These are phyloP conservation scores for Huntiella abstrusa DNA, from an alignment of 2,329 filamentous ascomycete species.

Conservation along the genomic window DNA sequence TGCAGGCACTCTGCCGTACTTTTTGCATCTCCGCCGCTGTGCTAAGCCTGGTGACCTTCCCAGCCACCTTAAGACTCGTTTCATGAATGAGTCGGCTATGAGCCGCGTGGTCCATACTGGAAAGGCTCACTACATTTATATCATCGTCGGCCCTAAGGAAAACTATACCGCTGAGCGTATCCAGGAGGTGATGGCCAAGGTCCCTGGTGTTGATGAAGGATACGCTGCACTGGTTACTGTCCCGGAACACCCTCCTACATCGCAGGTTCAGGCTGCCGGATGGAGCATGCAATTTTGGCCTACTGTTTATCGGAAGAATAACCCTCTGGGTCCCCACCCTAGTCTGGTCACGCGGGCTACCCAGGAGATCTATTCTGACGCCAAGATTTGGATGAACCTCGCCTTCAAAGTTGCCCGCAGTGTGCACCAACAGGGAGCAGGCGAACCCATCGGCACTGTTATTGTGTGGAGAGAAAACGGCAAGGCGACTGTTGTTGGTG, in stretches of 20 bases:
- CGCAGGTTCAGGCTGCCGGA: constrained; percentile 50
- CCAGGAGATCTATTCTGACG: constrained; percentile 45
- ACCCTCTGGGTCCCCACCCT: constrained; percentile 70
- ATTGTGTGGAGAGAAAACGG: constrained; percentile 45
- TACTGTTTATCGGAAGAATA: constrained; percentile 69
- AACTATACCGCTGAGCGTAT: constrained; percentile 23
- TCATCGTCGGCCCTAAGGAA: constrained; percentile 28
- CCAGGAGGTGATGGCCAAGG: constrained; percentile 4
- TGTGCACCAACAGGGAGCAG: constrained; percentile 36
- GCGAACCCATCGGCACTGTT: constrained; percentile 55
- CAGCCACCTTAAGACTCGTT: constrained; percentile 40
- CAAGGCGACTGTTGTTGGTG: constrained; percentile 41
- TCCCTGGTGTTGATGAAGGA: constrained; percentile 27
- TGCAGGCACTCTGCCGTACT: constrained; percentile 42
- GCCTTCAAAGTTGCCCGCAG: constrained; percentile 45
- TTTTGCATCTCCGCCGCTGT: constrained; percentile 57
- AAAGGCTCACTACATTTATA: constrained; percentile 42
- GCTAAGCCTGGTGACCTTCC: constrained; percentile 53
- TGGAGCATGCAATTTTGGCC: constrained; percentile 72
- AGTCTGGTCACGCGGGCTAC: constrained; percentile 52
- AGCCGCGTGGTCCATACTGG: constrained; percentile 39
- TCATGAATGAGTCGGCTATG: constrained; percentile 36
- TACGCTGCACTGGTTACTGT: constrained; percentile 47
- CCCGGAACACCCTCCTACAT: constrained; percentile 55
- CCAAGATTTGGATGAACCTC: constrained; percentile 46